phyloP scores from a whole-genome alignment of 1,284 basidiomycete species.

The Malassezia cuniculi region DNA sequence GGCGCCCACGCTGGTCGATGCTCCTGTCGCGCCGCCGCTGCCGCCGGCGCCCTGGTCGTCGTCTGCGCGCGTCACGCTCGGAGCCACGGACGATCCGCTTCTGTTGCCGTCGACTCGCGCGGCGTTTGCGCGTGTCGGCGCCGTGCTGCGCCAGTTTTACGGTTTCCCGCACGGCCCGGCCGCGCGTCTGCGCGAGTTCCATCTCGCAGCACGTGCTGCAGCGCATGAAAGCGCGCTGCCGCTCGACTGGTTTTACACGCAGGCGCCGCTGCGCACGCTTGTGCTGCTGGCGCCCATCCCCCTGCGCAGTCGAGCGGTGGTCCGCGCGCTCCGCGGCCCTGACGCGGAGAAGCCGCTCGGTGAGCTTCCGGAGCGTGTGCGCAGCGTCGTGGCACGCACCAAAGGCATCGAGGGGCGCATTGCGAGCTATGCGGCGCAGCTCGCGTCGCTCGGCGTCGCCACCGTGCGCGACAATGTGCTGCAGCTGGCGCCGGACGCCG shows the following conservation, averaged over 20 bases:
- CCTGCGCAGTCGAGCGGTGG: slow-evolving; percentile 6
- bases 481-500: neutral
- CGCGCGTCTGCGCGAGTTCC: slow-evolving; percentile 23
- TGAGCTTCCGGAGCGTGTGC: slow-evolving; percentile 12
- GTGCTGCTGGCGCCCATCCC: slow-evolving; percentile 15
- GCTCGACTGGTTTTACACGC: slow-evolving; percentile 27
- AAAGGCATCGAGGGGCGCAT: slow-evolving; percentile 1
- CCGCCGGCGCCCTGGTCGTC: slow-evolving; percentile 24
- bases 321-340: slow-evolving; percentile 4
- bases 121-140: slow-evolving; percentile 13
- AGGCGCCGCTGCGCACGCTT: slow-evolving; percentile 16
- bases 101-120: slow-evolving; percentile 6
- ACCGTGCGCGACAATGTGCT: neutral
- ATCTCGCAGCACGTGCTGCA: slow-evolving; percentile 8
- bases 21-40: slow-evolving; percentile 17
- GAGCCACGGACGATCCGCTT: slow-evolving; percentile 1
- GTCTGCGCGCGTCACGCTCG: slow-evolving; percentile 1
- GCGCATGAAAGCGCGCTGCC: neutral
- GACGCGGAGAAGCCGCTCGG: slow-evolving; percentile 11
- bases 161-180: slow-evolving; percentile 20
- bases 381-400: slow-evolving; percentile 13
- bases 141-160: slow-evolving; percentile 19
- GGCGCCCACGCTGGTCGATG: slow-evolving; percentile 1
- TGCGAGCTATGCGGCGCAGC: slow-evolving; percentile 9
- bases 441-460: slow-evolving; percentile 4